A percentile compares a stretch with the other conserved stretches of the same genome.
phyloP scores from a whole-genome alignment of 2,329 filamentous ascomycete species.

The Alternaria infectoria region DNA sequence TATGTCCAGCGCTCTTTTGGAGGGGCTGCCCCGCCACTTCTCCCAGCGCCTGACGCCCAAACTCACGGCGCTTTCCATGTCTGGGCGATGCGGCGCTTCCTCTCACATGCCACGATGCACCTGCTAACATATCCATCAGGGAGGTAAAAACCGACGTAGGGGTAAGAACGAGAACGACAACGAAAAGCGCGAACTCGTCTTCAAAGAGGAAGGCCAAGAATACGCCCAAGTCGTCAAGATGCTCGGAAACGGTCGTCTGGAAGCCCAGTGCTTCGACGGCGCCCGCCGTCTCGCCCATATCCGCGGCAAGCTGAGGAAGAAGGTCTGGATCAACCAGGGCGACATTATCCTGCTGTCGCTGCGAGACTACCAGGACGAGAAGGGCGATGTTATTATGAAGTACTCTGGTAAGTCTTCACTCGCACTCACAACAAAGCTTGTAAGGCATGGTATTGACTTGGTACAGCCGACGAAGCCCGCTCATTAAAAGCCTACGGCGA shows the following conservation, averaged over 20 bases:
- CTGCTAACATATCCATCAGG: conserved; percentile 58
- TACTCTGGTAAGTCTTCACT: conserved; percentile 65
- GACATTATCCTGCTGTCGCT: conserved; percentile 75
- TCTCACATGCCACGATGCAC: not conserved
- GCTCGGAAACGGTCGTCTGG: conserved; percentile 92
- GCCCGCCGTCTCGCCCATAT: conserved; percentile 83
- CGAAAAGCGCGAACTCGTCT: conserved; percentile 97
- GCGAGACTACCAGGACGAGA: conserved; percentile 92
- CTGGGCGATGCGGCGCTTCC: not conserved
- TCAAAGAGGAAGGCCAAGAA: conserved; percentile 98
- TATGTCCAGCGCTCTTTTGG: conserved; percentile 52
- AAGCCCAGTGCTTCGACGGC: conserved; percentile 95
- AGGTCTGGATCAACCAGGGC: conserved; percentile 95
- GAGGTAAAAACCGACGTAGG: conserved; percentile 97
- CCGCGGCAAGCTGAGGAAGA: conserved; percentile 97
- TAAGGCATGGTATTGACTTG: not conserved
- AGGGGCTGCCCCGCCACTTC: conserved; percentile 29
- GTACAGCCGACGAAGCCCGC: conserved; percentile 78
- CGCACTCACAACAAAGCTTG: too few relatives aligned
- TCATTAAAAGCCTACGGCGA: conserved; percentile 97
- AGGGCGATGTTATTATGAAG: conserved; percentile 93
- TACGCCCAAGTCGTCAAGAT: conserved; percentile 92
- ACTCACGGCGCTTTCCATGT: conserved; percentile 2
- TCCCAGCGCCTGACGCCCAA: conserved; percentile 20
- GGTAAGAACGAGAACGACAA: conserved; percentile 98